A percentile compares a stretch with the other conserved stretches of the same genome.
phyloP scores from a whole-genome alignment of 768 basidiomycete species.

The Calocybe indica region DNA sequence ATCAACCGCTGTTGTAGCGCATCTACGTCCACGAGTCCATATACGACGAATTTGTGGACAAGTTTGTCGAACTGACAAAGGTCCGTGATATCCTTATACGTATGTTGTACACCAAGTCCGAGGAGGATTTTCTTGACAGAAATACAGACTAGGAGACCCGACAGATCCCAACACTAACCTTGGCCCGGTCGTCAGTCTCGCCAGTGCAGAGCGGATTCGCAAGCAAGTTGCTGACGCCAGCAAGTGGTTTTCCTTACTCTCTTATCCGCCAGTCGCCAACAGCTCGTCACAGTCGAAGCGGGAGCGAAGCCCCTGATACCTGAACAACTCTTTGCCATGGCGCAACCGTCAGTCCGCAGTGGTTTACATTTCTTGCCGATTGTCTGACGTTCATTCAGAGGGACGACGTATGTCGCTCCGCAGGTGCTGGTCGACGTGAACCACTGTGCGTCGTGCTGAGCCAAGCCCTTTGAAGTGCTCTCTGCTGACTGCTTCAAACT shows the following conservation, averaged over 20 bases:
- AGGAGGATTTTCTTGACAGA: conserved; percentile 29
- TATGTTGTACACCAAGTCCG: not conserved
- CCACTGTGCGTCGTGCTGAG: conserved; percentile 55
- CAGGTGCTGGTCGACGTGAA: conserved; percentile 87
- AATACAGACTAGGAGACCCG: conserved; percentile 85
- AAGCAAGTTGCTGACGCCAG: conserved; percentile 85
- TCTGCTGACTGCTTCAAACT: not conserved
- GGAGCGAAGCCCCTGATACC: conserved; percentile 78
- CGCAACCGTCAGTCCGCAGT: conserved; percentile 50
- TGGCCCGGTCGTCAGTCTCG: conserved; percentile 89
- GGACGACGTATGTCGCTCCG: conserved; percentile 84
- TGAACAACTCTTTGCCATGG: conserved; percentile 58
- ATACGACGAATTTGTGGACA: conserved; percentile 73
- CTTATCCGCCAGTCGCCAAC: not conserved
- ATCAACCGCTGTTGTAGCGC: conserved; percentile 37
- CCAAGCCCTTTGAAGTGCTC: conserved; percentile 4
- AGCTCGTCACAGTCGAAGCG: conserved; percentile 44
- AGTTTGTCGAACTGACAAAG: conserved; percentile 71
- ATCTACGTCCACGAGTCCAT: conserved; percentile 90
- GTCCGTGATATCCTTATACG: conserved; percentile 23
- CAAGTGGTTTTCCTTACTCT: conserved; percentile 23
- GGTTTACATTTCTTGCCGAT: not conserved
- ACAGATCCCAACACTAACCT: conserved; percentile 67
- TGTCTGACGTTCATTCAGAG: conserved; percentile 32
- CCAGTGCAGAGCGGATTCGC: conserved; percentile 78